Evolutionary conservation across 1,139 yeast species (phyloP), one percentile per base, ranked within the genome.

Genomic region (Hyphopichia fennica): DNA sequence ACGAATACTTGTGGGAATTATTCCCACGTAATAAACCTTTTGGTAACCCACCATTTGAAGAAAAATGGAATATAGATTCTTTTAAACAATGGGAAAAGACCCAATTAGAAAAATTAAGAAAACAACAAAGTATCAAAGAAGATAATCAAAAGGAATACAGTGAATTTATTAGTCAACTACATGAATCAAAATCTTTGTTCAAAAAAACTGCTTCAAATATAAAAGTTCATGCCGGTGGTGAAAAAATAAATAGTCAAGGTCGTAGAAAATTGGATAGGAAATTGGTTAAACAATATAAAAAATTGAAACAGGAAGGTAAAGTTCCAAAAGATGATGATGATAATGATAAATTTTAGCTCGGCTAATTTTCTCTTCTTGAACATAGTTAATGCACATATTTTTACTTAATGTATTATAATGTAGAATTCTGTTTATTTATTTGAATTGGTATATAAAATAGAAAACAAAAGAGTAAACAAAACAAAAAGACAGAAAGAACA

Each of bases 1-100:
- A 73, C 46, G 72, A 65, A 31, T 70, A 66, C 44, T 60, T 73
- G 34, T 72, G 78, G 77, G 56, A 64, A 14, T 44, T 69, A 35
- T 55, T 68, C 29, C 77, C 77, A 1, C 58, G 59, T 35, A 67
- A 61, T 17, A 63, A 62, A 39, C 50, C 64, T 32, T 71, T 65
- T 53, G 75, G 70, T 9, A 52, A 51, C 3, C 69, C 72, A 13
- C 76, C 77, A 2, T 69, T 63, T 42, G 73, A 65, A 41, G 41
- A 47, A 17, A 48, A 56, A 32, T 48, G 56, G 17, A 44, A 51
- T 14, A 13, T 34, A 39, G 48, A 58, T 35, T 69, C 69, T 8
- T 71, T 71, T 47, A 66, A 62, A 40, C 51, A 57, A n/a, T 72
- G 75, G 74, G 77, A 72, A 47, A 47, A 55, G 20, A 52, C 54